phyloP scores from a whole-genome alignment of 1,139 yeast genomes.

The Pichia sp. region DNA sequence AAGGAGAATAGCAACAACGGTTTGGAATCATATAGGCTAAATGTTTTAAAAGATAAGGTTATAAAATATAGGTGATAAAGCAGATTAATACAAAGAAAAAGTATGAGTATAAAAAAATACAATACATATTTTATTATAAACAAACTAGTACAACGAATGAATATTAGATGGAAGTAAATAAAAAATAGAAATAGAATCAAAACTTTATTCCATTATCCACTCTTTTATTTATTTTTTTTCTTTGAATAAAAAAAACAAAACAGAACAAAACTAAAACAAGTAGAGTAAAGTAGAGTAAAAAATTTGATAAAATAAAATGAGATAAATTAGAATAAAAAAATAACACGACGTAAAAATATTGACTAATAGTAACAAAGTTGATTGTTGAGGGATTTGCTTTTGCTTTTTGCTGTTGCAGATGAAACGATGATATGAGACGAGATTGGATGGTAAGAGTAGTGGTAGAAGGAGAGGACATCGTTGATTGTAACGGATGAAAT shows the following conservation, averaged over 20 bases:
- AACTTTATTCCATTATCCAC: slow-evolving; percentile 4
- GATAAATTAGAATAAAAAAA: slow-evolving; percentile 6
- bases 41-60: too few relatives aligned
- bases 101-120: slow-evolving; percentile 3
- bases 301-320: not conserved
- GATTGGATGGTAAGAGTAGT: too few relatives aligned
- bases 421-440: not conserved
- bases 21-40: too few relatives aligned
- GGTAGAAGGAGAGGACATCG: not conserved
- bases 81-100: slow-evolving; percentile 9
- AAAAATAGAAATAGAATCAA: not conserved
- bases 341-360: slow-evolving; percentile 1
- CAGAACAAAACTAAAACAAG: slow-evolving; percentile 2
- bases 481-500: not conserved
- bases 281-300: not conserved
- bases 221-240: not conserved
- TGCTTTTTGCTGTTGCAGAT: not conserved
- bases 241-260: slow-evolving; percentile 7
- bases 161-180: slow-evolving; percentile 1
- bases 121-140: slow-evolving; percentile 1
- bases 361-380: slow-evolving; percentile 12
- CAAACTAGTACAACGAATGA: slow-evolving; percentile 2
- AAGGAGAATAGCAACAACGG: too few relatives aligned
- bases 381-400: not conserved
- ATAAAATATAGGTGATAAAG: slow-evolving; percentile 3